phyloP scores from a whole-genome alignment of 768 basidiomycete species.

The Guyanaporus albipodus region DNA sequence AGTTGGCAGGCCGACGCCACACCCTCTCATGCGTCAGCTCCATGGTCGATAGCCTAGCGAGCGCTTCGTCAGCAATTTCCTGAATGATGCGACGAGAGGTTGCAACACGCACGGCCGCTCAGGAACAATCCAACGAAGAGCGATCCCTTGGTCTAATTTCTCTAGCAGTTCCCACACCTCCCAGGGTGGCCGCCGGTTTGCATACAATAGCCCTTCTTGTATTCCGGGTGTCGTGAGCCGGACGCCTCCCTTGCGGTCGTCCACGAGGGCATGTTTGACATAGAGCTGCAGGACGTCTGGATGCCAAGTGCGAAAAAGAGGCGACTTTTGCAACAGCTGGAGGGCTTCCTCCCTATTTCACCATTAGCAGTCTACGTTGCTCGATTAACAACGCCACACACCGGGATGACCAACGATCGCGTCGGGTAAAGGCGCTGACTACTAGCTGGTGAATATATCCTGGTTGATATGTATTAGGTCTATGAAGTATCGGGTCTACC shows the following conservation, averaged over 20 bases:
- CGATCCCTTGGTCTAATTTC: slow-evolving; percentile 23
- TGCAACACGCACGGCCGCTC: slow-evolving; percentile 9
- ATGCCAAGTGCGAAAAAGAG: slow-evolving; percentile 75
- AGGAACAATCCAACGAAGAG: slow-evolving; percentile 30
- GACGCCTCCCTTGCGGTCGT: slow-evolving; percentile 36
- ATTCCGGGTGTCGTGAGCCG: slow-evolving; percentile 63
- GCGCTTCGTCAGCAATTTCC: no score
- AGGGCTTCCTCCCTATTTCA: slow-evolving; percentile 56
- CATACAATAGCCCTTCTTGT: slow-evolving; percentile 62
- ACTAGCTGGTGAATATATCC: no score
- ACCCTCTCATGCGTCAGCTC: slow-evolving; percentile 18
- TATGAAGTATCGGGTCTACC: slow-evolving; percentile 70
- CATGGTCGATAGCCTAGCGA: slow-evolving; percentile 13
- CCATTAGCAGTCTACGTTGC: not conserved
- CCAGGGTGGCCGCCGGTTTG: slow-evolving; percentile 33
- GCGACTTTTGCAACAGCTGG: slow-evolving; percentile 41
- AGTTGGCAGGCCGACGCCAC: slow-evolving; percentile 29
- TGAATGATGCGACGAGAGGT: no score
- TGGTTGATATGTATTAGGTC: slow-evolving; percentile 7
- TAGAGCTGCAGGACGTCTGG: slow-evolving; percentile 57
- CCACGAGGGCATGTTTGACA: slow-evolving; percentile 51
- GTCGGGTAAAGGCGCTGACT: slow-evolving; percentile 51
- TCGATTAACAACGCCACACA: slow-evolving; percentile 22
- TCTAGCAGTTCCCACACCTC: slow-evolving; percentile 30
- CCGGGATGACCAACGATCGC: slow-evolving; percentile 63